Percentiles rank a stretch among this genome's conserved stretches.
These are phyloP conservation scores for Pseudogymnoascus verrucosus DNA, from an alignment of 2,329 filamentous ascomycete genomes.

Conservation along the genomic window DNA sequence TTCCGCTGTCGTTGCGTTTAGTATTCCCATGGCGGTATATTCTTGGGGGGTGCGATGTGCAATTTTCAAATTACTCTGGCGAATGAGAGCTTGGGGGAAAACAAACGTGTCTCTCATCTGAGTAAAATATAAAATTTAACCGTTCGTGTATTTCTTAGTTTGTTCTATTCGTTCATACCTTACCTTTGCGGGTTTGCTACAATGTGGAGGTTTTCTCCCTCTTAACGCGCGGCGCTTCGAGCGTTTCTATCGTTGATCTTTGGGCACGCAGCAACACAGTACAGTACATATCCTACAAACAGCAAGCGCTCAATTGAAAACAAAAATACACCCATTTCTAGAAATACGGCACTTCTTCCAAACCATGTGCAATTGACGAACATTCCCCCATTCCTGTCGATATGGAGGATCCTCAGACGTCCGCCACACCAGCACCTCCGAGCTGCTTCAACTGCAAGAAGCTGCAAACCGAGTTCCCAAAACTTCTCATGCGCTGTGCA, in stretches of 20 bases:
- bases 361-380: not conserved
- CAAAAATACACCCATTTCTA: not conserved
- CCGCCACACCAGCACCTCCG: not conserved
- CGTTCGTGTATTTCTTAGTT: not conserved
- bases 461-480: not conserved
- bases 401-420: not conserved
- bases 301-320: not conserved
- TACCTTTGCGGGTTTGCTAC: no score
- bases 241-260: not conserved
- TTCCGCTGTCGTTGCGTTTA: not conserved
- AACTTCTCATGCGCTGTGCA: conserved; percentile 17
- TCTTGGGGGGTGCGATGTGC: not conserved
- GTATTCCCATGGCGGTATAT: not conserved
- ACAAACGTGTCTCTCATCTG: not conserved
- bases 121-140: not conserved
- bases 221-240: not conserved
- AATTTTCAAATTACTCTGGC: not conserved
- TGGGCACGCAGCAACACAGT: not conserved
- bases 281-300: not conserved
- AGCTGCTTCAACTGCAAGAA: not conserved
- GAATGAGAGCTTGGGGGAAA: not conserved
- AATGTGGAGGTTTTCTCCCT: not conserved
- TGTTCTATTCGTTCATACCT: no score
- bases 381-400: not conserved
- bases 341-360: not conserved